Base-by-base conservation (phyloP, 2,329 filamentous ascomycete species). In the Coniella vitis region DNA sequence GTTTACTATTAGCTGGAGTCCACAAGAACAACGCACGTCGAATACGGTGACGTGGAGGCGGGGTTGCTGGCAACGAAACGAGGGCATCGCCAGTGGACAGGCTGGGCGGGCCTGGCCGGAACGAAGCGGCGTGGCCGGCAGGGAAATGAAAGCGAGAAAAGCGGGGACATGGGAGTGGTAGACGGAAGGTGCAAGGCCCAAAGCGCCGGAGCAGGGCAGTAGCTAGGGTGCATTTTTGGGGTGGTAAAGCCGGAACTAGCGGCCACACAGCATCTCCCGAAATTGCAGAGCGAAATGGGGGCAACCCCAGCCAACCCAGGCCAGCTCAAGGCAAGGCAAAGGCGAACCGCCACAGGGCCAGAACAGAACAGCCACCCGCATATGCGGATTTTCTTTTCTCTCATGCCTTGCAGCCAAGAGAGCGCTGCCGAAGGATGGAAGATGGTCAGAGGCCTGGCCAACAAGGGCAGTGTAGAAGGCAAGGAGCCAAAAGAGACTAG, bases 141-240 rank as follows among this genome's bases (percentile, higher is more conserved):
- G 45, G 41, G 41, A 38, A 31, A 38, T 22, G 21, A 34, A 40
- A 16, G 38, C 45, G 34, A 39, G 37, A 49, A 52, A 47, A 47
- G 52, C 49, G 52, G 58, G 51, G 51, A 51, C 41, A 46, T 36
- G 45, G 41, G 47, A 45, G 37, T 34, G 29, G 45, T 45, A 48
- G 40, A 51, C 51, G 36, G 38, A 51, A 38, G 45, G 48, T 32
- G 44, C 31, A 50, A 32, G 38, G 36, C 44, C 43, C 40, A 34
- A 45, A 45, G 47, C 42, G 47, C 47, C 49, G 49, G 45, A 44
- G 45, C 35, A 29, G 39, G 21, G 44, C n/a, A 41, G 39, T 35
- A 12, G 22, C 39, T 25, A 32, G 50, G 41, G 38, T 49, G 37
- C 9, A 16, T 31, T 45, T 43, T 45, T 22, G 32, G 41, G 32